Evolutionary conservation across 805 yeast genomes (phyloP).

Genomic region (Starmerella gropengiesseri): DNA sequence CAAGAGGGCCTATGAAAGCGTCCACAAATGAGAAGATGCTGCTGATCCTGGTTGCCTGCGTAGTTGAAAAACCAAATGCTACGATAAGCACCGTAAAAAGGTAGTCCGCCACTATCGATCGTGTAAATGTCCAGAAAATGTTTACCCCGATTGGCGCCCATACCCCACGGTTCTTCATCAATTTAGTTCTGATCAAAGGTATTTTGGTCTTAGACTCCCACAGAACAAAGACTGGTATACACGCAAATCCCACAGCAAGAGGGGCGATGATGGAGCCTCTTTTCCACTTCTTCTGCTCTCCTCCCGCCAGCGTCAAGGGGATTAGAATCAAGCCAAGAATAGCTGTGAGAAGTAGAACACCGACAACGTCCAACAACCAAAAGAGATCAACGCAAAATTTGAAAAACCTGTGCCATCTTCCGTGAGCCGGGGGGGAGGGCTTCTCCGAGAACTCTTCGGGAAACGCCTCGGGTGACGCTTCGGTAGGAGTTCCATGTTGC

Average conservation of each 20-base stretch:
- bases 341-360: constrained; percentile 44
- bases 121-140: constrained; percentile 54
- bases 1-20: constrained; percentile 45
- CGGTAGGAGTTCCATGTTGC: too few relatives aligned
- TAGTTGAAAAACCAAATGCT: constrained; percentile 45
- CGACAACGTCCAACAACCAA: constrained; percentile 58
- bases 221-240: constrained; percentile 45
- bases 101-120: constrained; percentile 50
- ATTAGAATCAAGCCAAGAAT: constrained; percentile 54
- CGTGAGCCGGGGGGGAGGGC: constrained; percentile 33
- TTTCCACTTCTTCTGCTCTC: constrained; percentile 43
- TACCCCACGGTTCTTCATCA: constrained; percentile 57
- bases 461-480: too few relatives aligned
- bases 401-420: constrained; percentile 40
- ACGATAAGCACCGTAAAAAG: constrained; percentile 56
- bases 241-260: constrained; percentile 51
- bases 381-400: constrained; percentile 33
- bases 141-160: constrained; percentile 56
- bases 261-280: constrained; percentile 56
- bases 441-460: constrained; percentile 24
- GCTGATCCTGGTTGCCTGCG: constrained; percentile 57
- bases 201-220: constrained; percentile 52
- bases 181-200: constrained; percentile 50
- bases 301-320: constrained; percentile 71
- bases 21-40: constrained; percentile 55